Evolutionary conservation across 78 protist genomes (phyloP).

Genomic region (Protostelium mycophagum): DNA sequence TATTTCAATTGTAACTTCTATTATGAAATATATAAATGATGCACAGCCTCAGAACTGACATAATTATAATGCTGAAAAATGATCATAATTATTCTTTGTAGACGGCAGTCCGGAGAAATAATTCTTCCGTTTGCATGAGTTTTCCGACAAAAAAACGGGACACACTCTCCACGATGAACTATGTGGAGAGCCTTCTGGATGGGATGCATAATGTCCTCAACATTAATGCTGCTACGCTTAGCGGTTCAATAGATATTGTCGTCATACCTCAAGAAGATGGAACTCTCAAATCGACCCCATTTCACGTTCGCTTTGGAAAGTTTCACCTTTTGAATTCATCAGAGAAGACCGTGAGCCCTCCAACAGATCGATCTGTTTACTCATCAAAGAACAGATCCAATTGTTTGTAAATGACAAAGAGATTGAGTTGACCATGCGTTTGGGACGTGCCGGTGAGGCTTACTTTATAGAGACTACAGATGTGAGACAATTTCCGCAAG

Average conservation of each 20-base stretch:
- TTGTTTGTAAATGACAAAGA: constrained; percentile 66
- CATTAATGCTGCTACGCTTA: constrained; percentile 77
- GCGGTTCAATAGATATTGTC: constrained; percentile 88
- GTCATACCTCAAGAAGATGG: constrained; percentile 80
- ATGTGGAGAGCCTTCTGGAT: constrained; percentile 61
- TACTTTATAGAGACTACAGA: constrained; percentile 72
- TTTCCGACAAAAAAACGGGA: background rate
- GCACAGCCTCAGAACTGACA: too few species aligned
- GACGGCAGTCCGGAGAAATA: too few species aligned
- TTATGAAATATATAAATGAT: too few species aligned
- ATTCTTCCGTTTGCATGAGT: too few species aligned
- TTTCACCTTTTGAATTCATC: constrained; percentile 55
- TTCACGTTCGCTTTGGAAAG: constrained; percentile 92
- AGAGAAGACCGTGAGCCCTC: constrained; percentile 58
- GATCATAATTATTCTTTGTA: too few species aligned
- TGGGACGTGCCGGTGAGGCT: constrained; percentile 88
- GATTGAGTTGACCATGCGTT: constrained; percentile 62
- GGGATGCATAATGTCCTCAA: constrained; percentile 55
- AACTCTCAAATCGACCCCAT: constrained; percentile 69
- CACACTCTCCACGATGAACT: constrained; percentile 29
- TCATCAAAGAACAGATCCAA: constrained; percentile 1
- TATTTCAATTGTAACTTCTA: too few species aligned
- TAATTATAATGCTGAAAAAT: too few species aligned
- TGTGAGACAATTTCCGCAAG: too few species aligned
- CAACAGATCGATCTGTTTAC: background rate